Conservation (phyloP, 768 basidiomycete genomes). For the Xanthoconium purpureum region DNA sequence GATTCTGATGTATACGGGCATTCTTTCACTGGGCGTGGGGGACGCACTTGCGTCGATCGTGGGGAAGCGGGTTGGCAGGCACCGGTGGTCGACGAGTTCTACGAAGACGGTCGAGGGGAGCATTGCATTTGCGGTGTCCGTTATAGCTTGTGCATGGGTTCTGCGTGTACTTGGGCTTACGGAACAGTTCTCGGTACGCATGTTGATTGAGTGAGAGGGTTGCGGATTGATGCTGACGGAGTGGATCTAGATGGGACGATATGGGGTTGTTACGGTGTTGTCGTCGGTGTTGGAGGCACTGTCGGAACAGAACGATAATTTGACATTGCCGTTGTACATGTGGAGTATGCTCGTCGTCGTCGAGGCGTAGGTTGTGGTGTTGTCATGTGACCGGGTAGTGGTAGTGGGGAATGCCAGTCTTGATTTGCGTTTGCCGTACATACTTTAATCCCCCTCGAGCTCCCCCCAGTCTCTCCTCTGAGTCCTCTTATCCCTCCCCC, state of each 20-base stretch:
- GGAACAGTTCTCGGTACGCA: slow-evolving; percentile 74
- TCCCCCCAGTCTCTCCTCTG: neutral
- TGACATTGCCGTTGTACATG: slow-evolving; percentile 93
- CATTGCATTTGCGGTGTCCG: slow-evolving; percentile 70
- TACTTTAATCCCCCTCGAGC: neutral
- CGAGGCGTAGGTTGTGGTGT: slow-evolving; percentile 23
- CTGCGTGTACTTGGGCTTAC: slow-evolving; percentile 69
- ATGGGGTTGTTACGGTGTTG: slow-evolving; percentile 58
- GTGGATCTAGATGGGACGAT: slow-evolving; percentile 56
- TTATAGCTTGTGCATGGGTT: slow-evolving; percentile 65
- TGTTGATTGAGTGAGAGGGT: neutral
- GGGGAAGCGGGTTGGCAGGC: slow-evolving; percentile 76
- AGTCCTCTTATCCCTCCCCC: neutral
- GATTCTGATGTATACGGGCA: slow-evolving; percentile 75
- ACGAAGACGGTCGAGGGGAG: slow-evolving; percentile 93
- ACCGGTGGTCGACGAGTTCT: slow-evolving; percentile 81
- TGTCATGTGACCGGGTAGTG: slow-evolving; percentile 26
- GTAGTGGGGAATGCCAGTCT: slow-evolving; percentile 18
- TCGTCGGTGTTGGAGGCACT: slow-evolving; percentile 83
- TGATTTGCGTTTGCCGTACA: neutral
- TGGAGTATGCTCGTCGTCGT: slow-evolving; percentile 82
- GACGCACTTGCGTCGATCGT: slow-evolving; percentile 94
- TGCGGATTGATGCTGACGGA: slow-evolving; percentile 16
- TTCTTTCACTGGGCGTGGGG: slow-evolving; percentile 85
- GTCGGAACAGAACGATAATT: slow-evolving; percentile 95